Evolutionary conservation across 257 asterid genomes (phyloP), one percentile per base, ranked within the genome.

Genomic region (Plantago major): DNA sequence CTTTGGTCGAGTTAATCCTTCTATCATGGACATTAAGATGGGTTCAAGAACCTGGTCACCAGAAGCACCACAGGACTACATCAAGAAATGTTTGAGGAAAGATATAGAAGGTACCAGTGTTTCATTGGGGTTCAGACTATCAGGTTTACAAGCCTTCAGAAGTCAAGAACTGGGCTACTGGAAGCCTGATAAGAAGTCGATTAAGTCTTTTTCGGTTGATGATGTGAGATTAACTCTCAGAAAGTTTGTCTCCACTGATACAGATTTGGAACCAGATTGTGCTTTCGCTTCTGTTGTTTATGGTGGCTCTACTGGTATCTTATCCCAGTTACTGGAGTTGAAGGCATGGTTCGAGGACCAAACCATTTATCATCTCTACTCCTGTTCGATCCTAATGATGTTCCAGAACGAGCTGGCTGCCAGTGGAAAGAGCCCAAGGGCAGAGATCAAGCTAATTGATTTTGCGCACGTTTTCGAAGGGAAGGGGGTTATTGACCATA

Each of bases 311-410:
- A 63, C 71, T 9, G 99, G 97, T 9, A 80, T 89, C 67, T 70
- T 92, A 33, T 80, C 97, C 1, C 95, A 89, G 68, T 65, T 92
- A 26, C 79, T 82, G 59, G 96, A 89, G 71, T 64, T 92, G 76
- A 91, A 91, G 76, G 71, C 95, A 0, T 91, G 98, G 96, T 88
- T 91, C 65, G 98, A 91, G 82, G 92, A 84, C 71, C 96, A 91
- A 76, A 82, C 95, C 0, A 67, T 55, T 7, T 88, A 76, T 69
- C 96, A 88, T 72, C 88, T 91, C 78, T 88, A 81, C 62, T 64
- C 96, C 9, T 70, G 85, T 73, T 88, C 98, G 5, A 51, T 91
- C 46, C 94, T 82, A 17, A 59, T 91, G 73, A 83, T 72, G 81
- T 91, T 75, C 50, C 95, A 91, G 5, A 85, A 88, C 73, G 88